Conservation (phyloP, 805 yeast species). For the Candida namnaoensis region DNA sequence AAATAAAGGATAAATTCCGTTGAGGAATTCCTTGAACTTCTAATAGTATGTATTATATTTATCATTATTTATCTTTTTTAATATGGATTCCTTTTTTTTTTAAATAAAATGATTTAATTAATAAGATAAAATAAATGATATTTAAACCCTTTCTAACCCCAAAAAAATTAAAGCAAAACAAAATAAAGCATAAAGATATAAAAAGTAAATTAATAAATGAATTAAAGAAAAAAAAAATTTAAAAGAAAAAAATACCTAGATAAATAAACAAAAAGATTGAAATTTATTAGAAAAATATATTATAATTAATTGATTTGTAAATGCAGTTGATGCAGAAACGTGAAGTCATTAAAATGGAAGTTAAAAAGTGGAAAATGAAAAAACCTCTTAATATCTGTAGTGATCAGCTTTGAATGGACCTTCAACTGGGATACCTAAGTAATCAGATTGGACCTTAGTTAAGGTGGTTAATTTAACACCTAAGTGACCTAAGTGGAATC, state of each 20-base stretch:
- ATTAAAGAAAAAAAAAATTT: background rate
- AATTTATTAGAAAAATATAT: background rate
- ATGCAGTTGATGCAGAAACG: constrained; percentile 17
- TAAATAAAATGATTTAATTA: too few relatives aligned
- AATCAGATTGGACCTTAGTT: constrained; percentile 78
- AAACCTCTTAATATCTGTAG: constrained; percentile 80
- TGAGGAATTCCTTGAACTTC: background rate
- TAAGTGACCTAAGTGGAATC: constrained; percentile 89
- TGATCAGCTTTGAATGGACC: constrained; percentile 98
- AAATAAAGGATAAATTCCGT: background rate
- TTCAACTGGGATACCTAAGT: constrained; percentile 82
- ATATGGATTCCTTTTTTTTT: too few relatives aligned
- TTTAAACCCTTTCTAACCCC: background rate
- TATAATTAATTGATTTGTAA: constrained; percentile 1
- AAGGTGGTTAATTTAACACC: constrained; percentile 81
- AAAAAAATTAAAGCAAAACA: background rate
- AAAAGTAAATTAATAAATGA: constrained; percentile 1
- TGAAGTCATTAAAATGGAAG: background rate
- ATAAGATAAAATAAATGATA: too few relatives aligned
- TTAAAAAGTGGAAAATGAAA: background rate
- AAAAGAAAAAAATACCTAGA: background rate
- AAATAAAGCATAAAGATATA: constrained; percentile 1
- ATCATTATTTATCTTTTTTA: too few relatives aligned
- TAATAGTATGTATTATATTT: too few relatives aligned
- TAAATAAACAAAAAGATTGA: background rate